Evolutionary conservation across 768 basidiomycete species (phyloP), one percentile per base, ranked within the genome.

Genomic region (Asterophora lycoperdoides): DNA sequence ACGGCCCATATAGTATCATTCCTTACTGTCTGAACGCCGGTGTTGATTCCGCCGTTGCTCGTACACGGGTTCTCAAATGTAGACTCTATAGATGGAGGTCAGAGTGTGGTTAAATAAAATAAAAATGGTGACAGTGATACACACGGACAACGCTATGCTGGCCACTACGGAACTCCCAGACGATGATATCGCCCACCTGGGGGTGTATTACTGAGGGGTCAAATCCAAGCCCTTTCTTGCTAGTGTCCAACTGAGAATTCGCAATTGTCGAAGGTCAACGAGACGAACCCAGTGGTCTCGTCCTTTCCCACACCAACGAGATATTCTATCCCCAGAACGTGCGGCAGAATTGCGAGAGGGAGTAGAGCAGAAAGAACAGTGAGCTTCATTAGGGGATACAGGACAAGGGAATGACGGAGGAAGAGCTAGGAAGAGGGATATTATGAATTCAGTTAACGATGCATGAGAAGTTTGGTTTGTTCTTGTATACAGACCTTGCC

Each of bases 251-350:
- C 6, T 23, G 15, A 30, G 7, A 34, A 35, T 15, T 40, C 40
- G 20, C 15, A 29, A 37, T 23, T 23, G 23, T 6, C 23, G 17
- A 30, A 46, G 33, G 29, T 20, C 14, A 5, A 26, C 15, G 18
- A 56, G 58, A 59, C 63, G 9, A 15, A 71, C 70, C 72, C 72
- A 14, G 69, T 73, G 14, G 60, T 66, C 54, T 72, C 70, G 53
- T 72, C 69, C 46, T 72, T 71, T 3, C 72, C 69, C 28, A 72
- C 70, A 26, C 66, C 68, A 37, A 72, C 68, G 9, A 64, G 62
- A 37, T 59, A 71, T 50, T 66, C 63, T 19, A 60, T 51, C 6
- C 61, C 68, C 15, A 64, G 54, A 20, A 58, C 64, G 36, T 63
- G 44, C 30, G 61, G 64, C 46, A 66, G 30, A 46, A 56, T 41